Percentiles rank a stretch among this genome's conserved stretches.
phyloP scores from a whole-genome alignment of 306 rosid genomes.

The Cucumis melo region DNA sequence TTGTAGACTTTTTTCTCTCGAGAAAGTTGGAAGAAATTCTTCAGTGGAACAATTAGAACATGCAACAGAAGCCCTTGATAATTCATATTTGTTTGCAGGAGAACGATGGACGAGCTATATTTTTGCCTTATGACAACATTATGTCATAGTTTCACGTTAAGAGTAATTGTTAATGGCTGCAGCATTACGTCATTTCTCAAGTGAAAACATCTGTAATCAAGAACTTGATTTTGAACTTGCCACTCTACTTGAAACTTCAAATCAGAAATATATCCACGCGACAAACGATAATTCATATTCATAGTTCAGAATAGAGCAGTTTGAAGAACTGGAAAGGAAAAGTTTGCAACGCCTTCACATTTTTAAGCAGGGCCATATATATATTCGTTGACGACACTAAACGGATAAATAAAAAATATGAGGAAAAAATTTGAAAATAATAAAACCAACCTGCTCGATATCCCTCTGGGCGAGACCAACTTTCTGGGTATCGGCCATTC shows the following conservation, averaged over 20 bases:
- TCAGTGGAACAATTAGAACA: background rate
- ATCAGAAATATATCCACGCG: background rate
- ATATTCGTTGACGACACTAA: background rate
- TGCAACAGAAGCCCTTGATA: background rate
- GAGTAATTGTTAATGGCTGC: background rate
- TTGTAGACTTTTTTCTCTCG: background rate
- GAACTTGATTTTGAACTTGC: background rate
- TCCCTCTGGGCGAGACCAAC: constrained; percentile 51
- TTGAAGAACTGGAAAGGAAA: background rate
- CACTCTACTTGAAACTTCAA: background rate
- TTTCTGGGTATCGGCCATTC: constrained; percentile 87
- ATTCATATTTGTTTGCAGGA: background rate
- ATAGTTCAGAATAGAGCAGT: background rate
- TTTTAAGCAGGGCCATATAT: background rate
- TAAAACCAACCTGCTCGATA: constrained; percentile 56
- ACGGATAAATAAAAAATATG: background rate
- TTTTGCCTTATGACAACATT: background rate
- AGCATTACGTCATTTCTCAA: background rate
- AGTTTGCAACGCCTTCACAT: background rate
- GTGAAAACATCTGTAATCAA: background rate
- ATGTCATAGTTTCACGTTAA: background rate
- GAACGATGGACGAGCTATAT: background rate
- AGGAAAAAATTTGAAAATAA: background rate
- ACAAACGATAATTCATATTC: background rate
- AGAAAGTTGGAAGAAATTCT: background rate